These are phyloP conservation scores for Posidonia oceanica DNA, from an alignment of 116 monocot species.

Conservation along the genomic window DNA sequence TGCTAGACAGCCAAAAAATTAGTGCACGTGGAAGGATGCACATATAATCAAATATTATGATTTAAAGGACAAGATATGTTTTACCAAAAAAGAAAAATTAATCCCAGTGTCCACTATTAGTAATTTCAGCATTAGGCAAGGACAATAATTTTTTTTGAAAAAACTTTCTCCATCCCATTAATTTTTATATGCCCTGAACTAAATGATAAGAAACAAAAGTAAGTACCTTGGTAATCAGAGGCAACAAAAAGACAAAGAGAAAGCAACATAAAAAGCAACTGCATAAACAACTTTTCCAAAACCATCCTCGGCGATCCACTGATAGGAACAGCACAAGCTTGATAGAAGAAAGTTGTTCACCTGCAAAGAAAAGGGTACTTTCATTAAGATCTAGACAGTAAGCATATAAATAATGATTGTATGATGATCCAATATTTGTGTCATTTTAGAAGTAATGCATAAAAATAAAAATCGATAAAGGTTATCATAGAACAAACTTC, in stretches of 20 bases:
- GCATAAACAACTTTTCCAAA: conserved; percentile 13
- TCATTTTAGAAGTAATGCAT: too few species aligned
- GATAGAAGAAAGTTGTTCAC: neutral
- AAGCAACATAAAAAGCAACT: conserved; percentile 19
- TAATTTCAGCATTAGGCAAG: too few species aligned
- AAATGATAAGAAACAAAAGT: neutral
- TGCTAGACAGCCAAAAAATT: too few species aligned
- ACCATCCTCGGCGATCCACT: neutral
- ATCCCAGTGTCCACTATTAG: neutral
- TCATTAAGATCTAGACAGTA: neutral
- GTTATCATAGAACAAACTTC: too few species aligned
- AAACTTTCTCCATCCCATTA: too few species aligned
- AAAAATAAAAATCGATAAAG: too few species aligned
- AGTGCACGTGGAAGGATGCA: too few species aligned
- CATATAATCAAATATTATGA: too few species aligned
- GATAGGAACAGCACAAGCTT: neutral
- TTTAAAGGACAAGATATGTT: too few species aligned
- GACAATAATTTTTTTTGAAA: too few species aligned
- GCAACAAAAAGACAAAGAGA: conserved; percentile 16
- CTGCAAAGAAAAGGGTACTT: neutral
- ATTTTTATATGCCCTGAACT: neutral
- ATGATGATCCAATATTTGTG: too few species aligned
- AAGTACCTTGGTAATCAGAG: conserved; percentile 49
- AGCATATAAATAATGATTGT: too few species aligned
- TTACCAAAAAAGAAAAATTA: neutral